Conservation (phyloP, 2,329 filamentous ascomycete species). For the Pseudopithomyces chartarum region DNA sequence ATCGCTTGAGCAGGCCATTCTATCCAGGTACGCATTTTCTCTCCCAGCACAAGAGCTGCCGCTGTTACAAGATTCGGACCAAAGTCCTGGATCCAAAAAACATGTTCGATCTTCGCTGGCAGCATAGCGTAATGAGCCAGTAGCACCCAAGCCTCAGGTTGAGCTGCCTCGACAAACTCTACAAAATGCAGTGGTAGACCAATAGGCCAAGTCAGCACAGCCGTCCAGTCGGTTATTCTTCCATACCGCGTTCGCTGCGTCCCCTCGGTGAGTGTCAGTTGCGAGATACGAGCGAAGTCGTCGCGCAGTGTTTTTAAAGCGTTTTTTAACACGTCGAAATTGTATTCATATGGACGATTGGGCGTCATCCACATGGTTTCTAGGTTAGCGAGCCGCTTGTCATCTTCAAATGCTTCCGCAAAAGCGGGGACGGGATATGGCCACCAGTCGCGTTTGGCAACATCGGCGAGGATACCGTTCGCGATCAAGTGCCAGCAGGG, state of each 20-base stretch:
- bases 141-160: slow-evolving; percentile 33
- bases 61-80: slow-evolving; percentile 22
- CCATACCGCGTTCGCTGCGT: not conserved
- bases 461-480: slow-evolving; percentile 17
- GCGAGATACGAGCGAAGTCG: slow-evolving; percentile 27
- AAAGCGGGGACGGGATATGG: slow-evolving; percentile 19
- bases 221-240: slow-evolving; percentile 24
- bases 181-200: slow-evolving; percentile 21
- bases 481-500: slow-evolving; percentile 28
- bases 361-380: slow-evolving; percentile 29
- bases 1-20: slow-evolving; percentile 26
- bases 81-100: slow-evolving; percentile 29
- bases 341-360: slow-evolving; percentile 28
- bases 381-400: slow-evolving; percentile 21
- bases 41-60: slow-evolving; percentile 29
- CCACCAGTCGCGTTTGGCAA: slow-evolving; percentile 34
- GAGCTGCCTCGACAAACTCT: slow-evolving; percentile 23
- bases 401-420: slow-evolving; percentile 17
- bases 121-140: slow-evolving; percentile 35
- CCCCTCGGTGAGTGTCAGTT: slow-evolving; percentile 15
- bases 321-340: slow-evolving; percentile 23
- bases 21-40: slow-evolving; percentile 29
- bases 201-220: slow-evolving; percentile 24
- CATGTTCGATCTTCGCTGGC: slow-evolving; percentile 13
- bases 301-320: slow-evolving; percentile 24